Evolutionary conservation across 768 basidiomycete genomes (phyloP), one percentile per base, ranked within the genome.

Genomic region (Leucogyrophana mollusca): DNA sequence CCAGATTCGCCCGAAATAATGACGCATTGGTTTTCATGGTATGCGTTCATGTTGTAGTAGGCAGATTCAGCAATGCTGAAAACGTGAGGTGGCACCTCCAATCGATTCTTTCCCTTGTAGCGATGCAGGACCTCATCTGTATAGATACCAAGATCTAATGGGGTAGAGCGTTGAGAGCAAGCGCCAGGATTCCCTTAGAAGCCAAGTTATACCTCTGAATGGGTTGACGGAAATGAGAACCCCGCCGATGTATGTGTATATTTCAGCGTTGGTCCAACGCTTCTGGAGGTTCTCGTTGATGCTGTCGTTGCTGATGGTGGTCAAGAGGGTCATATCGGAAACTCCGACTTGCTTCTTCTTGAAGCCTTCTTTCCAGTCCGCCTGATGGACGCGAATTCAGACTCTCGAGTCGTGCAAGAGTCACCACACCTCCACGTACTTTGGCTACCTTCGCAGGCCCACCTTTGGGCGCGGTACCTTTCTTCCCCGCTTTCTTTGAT

Each of bases 181-280:
- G 44, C 45, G 7, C 13, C 21, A 40, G n/a, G 37, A 41, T 24
- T n/a, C 7, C 8, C 14, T 17, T 22, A 17, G 40, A 22, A 24
- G 1, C 34, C 49, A 64, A 4, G 33, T 7, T 37, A 21, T 43
- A 90, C 94, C 92, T 83, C 80, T 78, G 72, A 98, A 98, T 4
- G 96, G 96, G 70, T 98, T 99, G 55, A 99, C 96, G n/a, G 96
- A 99, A 58, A 99, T 95, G 55, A 99, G 68, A 21, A 99, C 96
- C 56, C 87, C 76, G n/a, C 96, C 96, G 69, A 99, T 98, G 67
- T 98, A 99, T 7, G 96, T 98, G 66, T 99, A 99, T 56, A 99
- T 99, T 70, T 99, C 96, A 45, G 74, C 88, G 56, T 86, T 94
- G 48, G 82, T 86, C 87, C 91, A 98, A 53, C 96, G 82, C 70